These are phyloP conservation scores for Lactifluus subvellereus DNA, from an alignment of 768 basidiomycete species.

Conservation along the genomic window DNA sequence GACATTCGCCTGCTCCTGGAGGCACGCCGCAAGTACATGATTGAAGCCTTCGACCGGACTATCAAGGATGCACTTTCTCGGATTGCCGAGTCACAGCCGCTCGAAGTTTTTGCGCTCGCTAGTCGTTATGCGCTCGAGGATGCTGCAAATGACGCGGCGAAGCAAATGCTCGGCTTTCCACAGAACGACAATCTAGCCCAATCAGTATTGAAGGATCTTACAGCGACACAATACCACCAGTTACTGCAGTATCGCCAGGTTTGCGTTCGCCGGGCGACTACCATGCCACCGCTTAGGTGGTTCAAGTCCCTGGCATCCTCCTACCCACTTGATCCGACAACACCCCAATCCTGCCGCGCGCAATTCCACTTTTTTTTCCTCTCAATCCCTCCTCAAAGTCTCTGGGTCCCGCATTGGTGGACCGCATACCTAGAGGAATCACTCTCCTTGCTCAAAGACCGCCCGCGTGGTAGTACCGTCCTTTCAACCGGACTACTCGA, in stretches of 20 bases:
- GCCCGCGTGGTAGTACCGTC: constrained; percentile 18
- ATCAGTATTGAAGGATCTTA: constrained; percentile 12
- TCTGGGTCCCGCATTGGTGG: constrained; percentile 24
- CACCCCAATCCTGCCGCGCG: constrained; percentile 12
- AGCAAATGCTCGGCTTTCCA: constrained; percentile 9
- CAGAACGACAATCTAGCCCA: background rate
- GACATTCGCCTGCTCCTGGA: constrained; percentile 18
- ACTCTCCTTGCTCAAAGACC: constrained; percentile 11
- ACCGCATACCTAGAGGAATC: constrained; percentile 16
- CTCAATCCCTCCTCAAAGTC: constrained; percentile 14
- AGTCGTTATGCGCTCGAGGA: constrained; percentile 19
- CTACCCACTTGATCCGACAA: constrained; percentile 7
- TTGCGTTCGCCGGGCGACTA: constrained; percentile 14
- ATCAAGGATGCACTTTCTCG: constrained; percentile 15
- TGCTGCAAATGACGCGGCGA: constrained; percentile 19
- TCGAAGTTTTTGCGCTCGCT: constrained; percentile 19
- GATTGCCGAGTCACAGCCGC: constrained; percentile 9
- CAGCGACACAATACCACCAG: constrained; percentile 15
- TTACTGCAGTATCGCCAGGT: constrained; percentile 16
- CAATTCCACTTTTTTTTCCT: constrained; percentile 21
- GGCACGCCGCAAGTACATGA: constrained; percentile 20
- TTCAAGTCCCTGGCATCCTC: constrained; percentile 17
- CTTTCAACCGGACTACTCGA: constrained; percentile 12
- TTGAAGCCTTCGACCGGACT: constrained; percentile 14
- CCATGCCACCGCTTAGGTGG: constrained; percentile 14